These are phyloP conservation scores for Geotrichum aggregatum DNA, from an alignment of 1,139 yeast genomes.

Conservation along the genomic window DNA sequence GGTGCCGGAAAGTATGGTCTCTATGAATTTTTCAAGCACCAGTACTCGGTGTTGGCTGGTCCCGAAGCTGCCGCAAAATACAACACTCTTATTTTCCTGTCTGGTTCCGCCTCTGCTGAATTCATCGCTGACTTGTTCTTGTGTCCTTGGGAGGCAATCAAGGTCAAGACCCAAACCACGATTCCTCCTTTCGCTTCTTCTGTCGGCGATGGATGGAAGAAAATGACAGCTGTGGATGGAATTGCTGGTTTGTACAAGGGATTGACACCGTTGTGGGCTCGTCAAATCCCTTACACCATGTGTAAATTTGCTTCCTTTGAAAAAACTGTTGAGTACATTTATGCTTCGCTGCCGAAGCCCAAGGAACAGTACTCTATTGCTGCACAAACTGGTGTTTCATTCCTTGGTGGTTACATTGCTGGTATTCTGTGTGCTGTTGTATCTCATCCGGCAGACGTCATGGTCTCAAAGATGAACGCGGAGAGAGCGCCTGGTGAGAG, in stretches of 20 bases:
- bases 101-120: slow-evolving; percentile 79
- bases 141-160: slow-evolving; percentile 82
- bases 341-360: slow-evolving; percentile 47
- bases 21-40: slow-evolving; percentile 70
- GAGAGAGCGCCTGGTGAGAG: slow-evolving; percentile 56
- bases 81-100: slow-evolving; percentile 61
- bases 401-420: slow-evolving; percentile 77
- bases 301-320: slow-evolving; percentile 79
- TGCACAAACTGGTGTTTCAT: slow-evolving; percentile 76
- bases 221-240: slow-evolving; percentile 56
- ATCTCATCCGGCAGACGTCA: slow-evolving; percentile 83
- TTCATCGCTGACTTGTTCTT: slow-evolving; percentile 73
- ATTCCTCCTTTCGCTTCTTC: slow-evolving; percentile 58
- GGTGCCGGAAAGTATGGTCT: slow-evolving; percentile 87
- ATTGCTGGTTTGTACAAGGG: slow-evolving; percentile 60
- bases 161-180: slow-evolving; percentile 75
- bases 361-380: slow-evolving; percentile 46
- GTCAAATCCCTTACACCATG: slow-evolving; percentile 86
- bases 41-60: slow-evolving; percentile 58
- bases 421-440: slow-evolving; percentile 81
- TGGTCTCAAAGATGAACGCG: slow-evolving; percentile 75
- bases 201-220: slow-evolving; percentile 51
- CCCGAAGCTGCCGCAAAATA: slow-evolving; percentile 51
- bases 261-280: slow-evolving; percentile 70
- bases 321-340: slow-evolving; percentile 65